Conservation (phyloP, 2,329 filamentous ascomycete genomes). For the Lomentospora prolificans region DNA sequence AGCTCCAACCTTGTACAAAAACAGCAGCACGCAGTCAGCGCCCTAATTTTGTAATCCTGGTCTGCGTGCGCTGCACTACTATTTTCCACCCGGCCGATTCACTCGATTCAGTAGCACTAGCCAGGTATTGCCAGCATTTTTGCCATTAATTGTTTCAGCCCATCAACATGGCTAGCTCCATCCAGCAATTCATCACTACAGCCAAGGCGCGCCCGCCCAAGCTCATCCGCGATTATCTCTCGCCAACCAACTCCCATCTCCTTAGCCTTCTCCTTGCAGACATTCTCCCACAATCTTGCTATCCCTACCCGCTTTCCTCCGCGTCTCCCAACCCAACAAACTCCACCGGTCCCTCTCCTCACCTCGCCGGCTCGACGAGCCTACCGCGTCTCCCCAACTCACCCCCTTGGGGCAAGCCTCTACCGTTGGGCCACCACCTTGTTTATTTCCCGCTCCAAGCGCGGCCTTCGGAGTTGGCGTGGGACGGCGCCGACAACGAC, state of each 20-base stretch:
- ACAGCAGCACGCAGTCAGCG: too few species aligned
- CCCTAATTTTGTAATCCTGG: too few species aligned
- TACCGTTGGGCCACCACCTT: conserved; percentile 67
- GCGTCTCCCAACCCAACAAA: conserved; percentile 8
- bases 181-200: conserved; percentile 8
- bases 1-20: too few species aligned
- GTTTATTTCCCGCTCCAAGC: conserved; percentile 75
- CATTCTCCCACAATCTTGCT: conserved; percentile 28
- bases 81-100: too few species aligned
- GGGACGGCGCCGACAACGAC: conserved; percentile 75
- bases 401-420: conserved; percentile 12
- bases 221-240: conserved; percentile 33
- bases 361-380: conserved; percentile 15
- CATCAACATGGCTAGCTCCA: neutral
- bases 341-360: conserved; percentile 7
- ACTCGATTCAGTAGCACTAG: too few species aligned
- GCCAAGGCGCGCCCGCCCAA: conserved; percentile 15
- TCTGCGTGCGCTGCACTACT: too few species aligned
- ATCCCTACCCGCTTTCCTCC: conserved; percentile 14
- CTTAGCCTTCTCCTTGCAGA: conserved; percentile 53
- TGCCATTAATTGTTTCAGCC: neutral
- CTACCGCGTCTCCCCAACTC: conserved; percentile 2
- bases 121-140: too few species aligned
- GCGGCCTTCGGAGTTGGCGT: conserved; percentile 50
- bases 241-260: conserved; percentile 53